phyloP scores from a whole-genome alignment of 176 grass and related monocot species.

The Rhynchospora breviuscula region DNA sequence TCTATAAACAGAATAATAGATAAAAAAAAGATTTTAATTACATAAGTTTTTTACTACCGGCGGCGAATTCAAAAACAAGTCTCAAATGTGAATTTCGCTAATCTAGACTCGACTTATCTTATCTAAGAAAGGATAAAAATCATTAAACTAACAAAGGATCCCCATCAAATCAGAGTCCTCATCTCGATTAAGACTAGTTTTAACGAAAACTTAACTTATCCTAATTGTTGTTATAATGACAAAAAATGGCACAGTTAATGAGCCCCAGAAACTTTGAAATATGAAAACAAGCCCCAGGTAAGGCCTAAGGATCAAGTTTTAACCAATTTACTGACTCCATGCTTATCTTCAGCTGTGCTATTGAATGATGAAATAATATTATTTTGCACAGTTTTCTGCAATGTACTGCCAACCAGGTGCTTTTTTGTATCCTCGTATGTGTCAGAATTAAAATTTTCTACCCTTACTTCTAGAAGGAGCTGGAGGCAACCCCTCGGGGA shows the following conservation, averaged over 20 bases:
- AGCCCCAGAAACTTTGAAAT: not conserved
- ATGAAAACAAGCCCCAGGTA: not conserved
- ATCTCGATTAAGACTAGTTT: not conserved
- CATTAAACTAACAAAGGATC: not conserved
- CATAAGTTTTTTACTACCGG: not conserved
- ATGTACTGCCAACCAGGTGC: not conserved
- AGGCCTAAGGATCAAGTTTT: not conserved
- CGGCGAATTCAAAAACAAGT: not conserved
- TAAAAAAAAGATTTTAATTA: not conserved
- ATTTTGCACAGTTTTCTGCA: not conserved
- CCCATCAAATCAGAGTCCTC: not conserved
- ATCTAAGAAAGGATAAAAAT: not conserved
- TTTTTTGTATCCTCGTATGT: not conserved
- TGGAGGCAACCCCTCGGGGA: constrained; percentile 70
- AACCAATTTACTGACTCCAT: not conserved
- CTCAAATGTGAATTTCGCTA: not conserved
- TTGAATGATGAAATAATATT: not conserved
- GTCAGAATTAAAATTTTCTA: not conserved
- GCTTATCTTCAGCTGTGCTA: not conserved
- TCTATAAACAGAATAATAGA: not conserved
- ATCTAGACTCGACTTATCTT: not conserved
- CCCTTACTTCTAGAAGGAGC: constrained; percentile 85
- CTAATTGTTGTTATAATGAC: not conserved
- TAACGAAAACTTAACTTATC: not conserved
- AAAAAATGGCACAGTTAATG: not conserved